Evolutionary conservation across 179 eudicot genomes (phyloP).

Genomic region (Actinidia arguta): DNA sequence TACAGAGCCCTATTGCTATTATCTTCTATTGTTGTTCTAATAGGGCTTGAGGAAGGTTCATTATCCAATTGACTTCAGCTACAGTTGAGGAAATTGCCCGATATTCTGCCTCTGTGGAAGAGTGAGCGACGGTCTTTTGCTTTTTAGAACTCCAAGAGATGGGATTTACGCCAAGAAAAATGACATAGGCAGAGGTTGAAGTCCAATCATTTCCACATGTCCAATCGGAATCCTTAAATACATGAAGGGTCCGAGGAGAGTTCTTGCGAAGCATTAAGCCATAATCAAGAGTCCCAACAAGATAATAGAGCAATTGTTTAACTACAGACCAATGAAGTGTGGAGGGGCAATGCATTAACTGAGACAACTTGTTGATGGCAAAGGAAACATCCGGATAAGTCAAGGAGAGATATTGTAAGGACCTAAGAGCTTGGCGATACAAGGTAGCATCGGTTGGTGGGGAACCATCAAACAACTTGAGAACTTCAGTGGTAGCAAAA

Average conservation of each 20-base stretch:
- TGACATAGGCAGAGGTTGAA: neutral
- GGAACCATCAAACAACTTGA: neutral
- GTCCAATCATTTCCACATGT: neutral
- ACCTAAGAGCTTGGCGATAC: neutral
- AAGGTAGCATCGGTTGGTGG: neutral
- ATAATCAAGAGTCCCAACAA: neutral
- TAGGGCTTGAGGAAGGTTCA: neutral
- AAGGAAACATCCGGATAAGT: neutral
- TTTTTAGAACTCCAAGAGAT: neutral
- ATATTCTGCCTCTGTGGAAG: neutral
- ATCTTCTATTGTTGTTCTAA: too few species aligned
- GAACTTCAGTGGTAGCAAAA: neutral
- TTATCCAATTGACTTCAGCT: neutral
- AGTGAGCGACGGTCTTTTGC: neutral
- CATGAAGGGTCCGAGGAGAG: neutral
- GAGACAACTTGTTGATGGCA: neutral
- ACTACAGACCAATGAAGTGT: neutral
- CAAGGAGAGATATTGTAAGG: neutral
- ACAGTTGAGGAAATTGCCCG: neutral
- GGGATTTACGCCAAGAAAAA: neutral
- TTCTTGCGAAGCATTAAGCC: neutral
- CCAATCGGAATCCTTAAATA: neutral
- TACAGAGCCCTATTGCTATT: too few species aligned
- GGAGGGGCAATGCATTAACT: neutral
- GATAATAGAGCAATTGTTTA: neutral